Percentiles rank a stretch among this genome's conserved stretches.
These are phyloP conservation scores for Aquilaria malaccensis DNA, from an alignment of 345 rosid genomes.

Conservation along the genomic window DNA sequence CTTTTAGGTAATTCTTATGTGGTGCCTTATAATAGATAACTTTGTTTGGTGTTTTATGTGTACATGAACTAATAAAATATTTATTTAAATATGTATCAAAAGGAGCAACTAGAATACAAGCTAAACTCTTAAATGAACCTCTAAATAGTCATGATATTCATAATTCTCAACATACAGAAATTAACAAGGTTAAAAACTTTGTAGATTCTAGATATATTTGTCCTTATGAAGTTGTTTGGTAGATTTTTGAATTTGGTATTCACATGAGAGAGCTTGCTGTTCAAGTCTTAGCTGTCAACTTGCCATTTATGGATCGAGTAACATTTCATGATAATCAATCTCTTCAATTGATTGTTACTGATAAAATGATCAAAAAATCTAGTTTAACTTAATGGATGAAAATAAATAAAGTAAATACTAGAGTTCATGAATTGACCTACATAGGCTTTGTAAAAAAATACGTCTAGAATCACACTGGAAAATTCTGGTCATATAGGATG, in stretches of 20 bases:
- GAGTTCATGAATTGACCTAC: no score
- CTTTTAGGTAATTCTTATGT: not conserved
- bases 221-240: not conserved
- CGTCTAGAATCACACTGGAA: no score
- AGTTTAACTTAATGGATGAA: not conserved
- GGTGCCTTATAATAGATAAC: not conserved
- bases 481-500: not conserved
- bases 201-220: not conserved
- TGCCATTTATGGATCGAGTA: not conserved
- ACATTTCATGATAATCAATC: not conserved
- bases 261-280: not conserved
- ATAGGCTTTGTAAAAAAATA: no score
- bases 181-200: not conserved
- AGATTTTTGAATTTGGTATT: not conserved
- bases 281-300: not conserved
- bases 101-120: no score
- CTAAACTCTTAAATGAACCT: not conserved
- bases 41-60: not conserved
- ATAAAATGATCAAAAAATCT: not conserved
- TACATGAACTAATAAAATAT: no score
- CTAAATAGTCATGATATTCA: no score
- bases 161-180: no score
- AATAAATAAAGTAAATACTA: no score
- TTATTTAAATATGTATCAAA: no score
- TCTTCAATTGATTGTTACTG: not conserved